Evolutionary conservation across 2,329 filamentous ascomycete genomes (phyloP), one percentile per base, ranked within the genome.

Genomic region (Ramichloridium luteum): DNA sequence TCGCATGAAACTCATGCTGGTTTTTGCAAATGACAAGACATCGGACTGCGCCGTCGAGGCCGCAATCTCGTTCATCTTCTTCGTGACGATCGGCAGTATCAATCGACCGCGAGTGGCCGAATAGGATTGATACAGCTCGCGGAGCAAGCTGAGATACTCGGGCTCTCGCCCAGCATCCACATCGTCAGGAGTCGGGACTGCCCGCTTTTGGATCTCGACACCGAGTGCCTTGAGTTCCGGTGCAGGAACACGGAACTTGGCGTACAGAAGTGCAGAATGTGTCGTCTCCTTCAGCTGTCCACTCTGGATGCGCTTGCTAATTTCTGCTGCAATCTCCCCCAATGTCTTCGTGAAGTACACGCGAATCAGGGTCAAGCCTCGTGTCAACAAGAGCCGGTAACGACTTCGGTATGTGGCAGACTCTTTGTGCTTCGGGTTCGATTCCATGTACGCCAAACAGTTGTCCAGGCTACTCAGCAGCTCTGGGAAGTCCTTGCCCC

Each of bases 401-500:
- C 85, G 74, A 5, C 88, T 84, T 26, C 86, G 72, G 54, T 94
- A 96, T 2, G 80, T 75, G 40, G 85, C 78, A 3, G 86, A 78
- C 55, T 96, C 88, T 40, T 82, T 80, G 53, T 94, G 93, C 5
- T 74, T 74, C 6, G 81, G 72, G 61, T 94, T 83, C 31, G 73
- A 68, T 38, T 81, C 72, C 85, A 96, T 94, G 52, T 96, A 96
- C 16, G 77, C 78, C 45, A 98, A 74, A 54, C 88, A 98, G 32
- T 83, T 75, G 57, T 96, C 86, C 30, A 98, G 65, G 40, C 84
- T 88, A 28, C 73, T 70, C 29, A 98, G 63, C 67, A 96, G 92
- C 32, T 93, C 82, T 2, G 80, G 76, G 50, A 96, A 94, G 27
- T 81, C 80, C 30, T 79, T 76, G 35, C 79, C 78, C 27, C 86